A percentile compares a stretch with the other conserved stretches of the same genome.
phyloP scores from a whole-genome alignment of 2,329 filamentous ascomycete species.

The Monosporascus sp. region DNA sequence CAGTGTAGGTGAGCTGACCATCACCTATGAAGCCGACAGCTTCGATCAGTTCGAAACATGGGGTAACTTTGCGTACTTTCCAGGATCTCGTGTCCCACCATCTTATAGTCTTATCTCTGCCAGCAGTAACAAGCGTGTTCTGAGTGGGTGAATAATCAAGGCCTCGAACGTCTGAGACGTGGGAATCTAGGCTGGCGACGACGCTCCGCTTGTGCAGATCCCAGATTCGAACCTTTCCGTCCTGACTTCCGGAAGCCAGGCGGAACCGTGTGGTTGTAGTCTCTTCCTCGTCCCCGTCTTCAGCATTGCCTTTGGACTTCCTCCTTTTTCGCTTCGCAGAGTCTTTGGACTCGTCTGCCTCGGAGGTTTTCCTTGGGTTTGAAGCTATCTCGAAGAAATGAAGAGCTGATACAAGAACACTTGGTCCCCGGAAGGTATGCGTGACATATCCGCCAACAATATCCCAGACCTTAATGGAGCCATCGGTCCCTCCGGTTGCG shows the following conservation, averaged over 20 bases:
- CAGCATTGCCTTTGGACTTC: conserved; percentile 38
- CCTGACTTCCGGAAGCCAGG: conserved; percentile 86
- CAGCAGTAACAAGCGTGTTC: conserved; percentile 73
- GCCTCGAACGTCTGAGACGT: conserved; percentile 89
- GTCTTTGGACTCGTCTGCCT: conserved; percentile 38
- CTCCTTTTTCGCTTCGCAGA: conserved; percentile 38
- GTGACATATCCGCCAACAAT: conserved; percentile 85
- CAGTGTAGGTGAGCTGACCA: conserved; percentile 72
- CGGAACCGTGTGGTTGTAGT: conserved; percentile 56
- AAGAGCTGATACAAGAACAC: conserved; percentile 83
- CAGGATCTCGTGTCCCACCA: conserved; percentile 85
- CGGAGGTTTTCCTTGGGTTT: conserved; percentile 32
- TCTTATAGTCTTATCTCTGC: conserved; percentile 89
- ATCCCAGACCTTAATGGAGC: conserved; percentile 95
- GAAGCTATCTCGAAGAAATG: conserved; percentile 78
- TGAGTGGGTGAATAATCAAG: conserved; percentile 74
- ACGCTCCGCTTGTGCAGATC: conserved; percentile 79
- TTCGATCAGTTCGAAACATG: conserved; percentile 81
- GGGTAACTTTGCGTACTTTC: conserved; percentile 75
- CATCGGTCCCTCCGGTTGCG: conserved; percentile 89
- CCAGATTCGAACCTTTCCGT: conserved; percentile 89
- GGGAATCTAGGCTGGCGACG: conserved; percentile 76
- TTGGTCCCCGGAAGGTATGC: conserved; percentile 90
- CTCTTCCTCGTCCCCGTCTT: conserved; percentile 34
- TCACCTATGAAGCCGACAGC: conserved; percentile 71